Evolutionary conservation across 2,329 filamentous ascomycete genomes (phyloP), one percentile per base, ranked within the genome.

Genomic region (Chalaropsis ovoidea): DNA sequence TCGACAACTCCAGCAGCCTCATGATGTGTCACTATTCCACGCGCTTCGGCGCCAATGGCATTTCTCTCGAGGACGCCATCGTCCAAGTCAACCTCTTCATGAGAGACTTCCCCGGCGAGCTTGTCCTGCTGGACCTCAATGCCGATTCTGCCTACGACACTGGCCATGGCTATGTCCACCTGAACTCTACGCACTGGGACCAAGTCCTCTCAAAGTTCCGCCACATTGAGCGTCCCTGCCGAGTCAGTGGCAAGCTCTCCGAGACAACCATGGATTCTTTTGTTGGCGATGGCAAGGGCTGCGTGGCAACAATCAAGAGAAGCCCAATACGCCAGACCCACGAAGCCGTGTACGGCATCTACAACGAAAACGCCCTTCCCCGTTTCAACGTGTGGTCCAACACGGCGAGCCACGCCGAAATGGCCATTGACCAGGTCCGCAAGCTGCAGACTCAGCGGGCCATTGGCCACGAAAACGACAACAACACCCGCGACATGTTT

Each of bases 81-180:
- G 69, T 69, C 41, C 72, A 77, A 54, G 70, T 79, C 67, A 78
- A 78, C 69, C 70, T 67, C 35, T 80, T 80, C 70, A 78, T 76
- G 4, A 65, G 69, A 4, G 70, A 77, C 19, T 75, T 78, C 68
- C 75, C 70, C 22, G 72, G 71, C 10, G 77, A 80, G 68, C 71
- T 79, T 45, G 70, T 79, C 61, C 75, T 80, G 65, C 71, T 79
- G n/a, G 77, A 79, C 43, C 68, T 71, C 66, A 69, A 70, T 65
- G 75, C 74, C 0, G 69, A 77, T 11, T 73, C 54, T 15, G 67
- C 47, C n/a, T 64, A 52, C 31, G 61, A 66, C 22, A 64, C 54
- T 8, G 61, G 56, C 35, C 52, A 78, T 69, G 76, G 76, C 8
- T 75, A 64, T 15, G 58, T 64, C 2, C 58, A 43, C 13, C 11